Evolutionary conservation across 2,329 filamentous ascomycete genomes (phyloP), one percentile per base, ranked within the genome.

Genomic region (Lasiodiplodia citricola): DNA sequence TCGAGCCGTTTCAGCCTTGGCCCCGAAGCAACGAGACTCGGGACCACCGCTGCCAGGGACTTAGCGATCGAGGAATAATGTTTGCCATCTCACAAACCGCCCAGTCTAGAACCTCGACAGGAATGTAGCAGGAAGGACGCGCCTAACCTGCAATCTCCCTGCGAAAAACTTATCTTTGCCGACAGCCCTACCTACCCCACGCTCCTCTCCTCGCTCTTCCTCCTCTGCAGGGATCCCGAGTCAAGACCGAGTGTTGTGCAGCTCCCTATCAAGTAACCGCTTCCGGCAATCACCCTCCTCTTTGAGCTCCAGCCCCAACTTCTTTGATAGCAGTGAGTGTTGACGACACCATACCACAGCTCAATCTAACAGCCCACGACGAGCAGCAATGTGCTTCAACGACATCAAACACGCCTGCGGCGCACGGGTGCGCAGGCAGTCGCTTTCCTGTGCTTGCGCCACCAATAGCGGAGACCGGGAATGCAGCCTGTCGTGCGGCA

Each of bases 381-480:
- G 16, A 4, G 14, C 16, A 13, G 16, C 51, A 14, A 68, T 68
- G 66, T 68, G 66, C 56, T 68, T 62, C 56, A 68, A 68, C 56
- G 57, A 44, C 47, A 63, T 68, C 66, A 60, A 55, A 18, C 66
- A 68, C 44, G 56, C 56, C 1, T 68, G 66, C n/a, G 66, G 66
- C 21, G 37, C 66, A 4, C 50, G 66, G 16, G 50, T 68, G 35
- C 66, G 66, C 16, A 37, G 66, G 2, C 66, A 68, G 47, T 68
- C 66, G 5, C 56, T 68, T 13, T 68, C 66, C 7, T 68, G 66
- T 37, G n/a, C 66, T 14, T 68, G 66, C 50, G 25, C 41, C 1
- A 68, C 56, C 35, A 68, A 68, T 47, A 52, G 56, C 57, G 66
- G 66, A 23, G 66, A 68, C 57, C 35, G 66, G 23, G 66, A 68